phyloP scores from a whole-genome alignment of 2,329 filamentous ascomycete species.

The Stromatinia cepivora region DNA sequence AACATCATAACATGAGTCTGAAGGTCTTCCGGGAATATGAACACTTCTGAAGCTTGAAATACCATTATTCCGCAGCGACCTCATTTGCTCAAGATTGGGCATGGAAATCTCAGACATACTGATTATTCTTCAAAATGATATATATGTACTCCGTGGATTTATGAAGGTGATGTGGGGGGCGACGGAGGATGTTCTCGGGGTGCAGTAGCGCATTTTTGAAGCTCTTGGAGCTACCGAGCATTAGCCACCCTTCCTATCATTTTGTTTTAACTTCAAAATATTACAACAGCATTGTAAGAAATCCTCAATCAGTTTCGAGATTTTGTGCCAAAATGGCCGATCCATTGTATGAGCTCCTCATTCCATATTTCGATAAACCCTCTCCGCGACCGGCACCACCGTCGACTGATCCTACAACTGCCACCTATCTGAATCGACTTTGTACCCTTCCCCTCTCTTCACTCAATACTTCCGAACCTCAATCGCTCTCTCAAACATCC shows the following conservation, averaged over 20 bases:
- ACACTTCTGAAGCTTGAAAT: constrained; percentile 32
- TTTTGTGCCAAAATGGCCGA: constrained; percentile 58
- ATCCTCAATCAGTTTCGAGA: background rate
- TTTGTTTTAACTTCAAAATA: background rate
- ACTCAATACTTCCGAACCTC: constrained; percentile 72
- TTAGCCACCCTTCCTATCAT: background rate
- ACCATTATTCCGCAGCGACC: too few species aligned
- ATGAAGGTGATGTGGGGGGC: background rate
- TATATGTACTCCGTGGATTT: background rate
- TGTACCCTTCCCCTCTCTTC: constrained; percentile 74
- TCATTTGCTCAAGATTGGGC: background rate
- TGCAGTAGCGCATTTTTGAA: constrained; percentile 17
- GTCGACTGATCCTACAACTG: constrained; percentile 53
- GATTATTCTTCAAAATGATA: background rate
- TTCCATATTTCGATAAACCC: constrained; percentile 57
- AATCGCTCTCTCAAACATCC: constrained; percentile 75
- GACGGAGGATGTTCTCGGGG: background rate
- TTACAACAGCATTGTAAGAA: background rate
- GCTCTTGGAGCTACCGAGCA: constrained; percentile 10
- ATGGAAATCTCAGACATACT: background rate
- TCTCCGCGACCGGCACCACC: constrained; percentile 45
- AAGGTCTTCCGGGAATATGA: constrained; percentile 38
- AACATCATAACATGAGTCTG: constrained; percentile 42
- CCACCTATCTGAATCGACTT: constrained; percentile 74
- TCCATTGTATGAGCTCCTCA: constrained; percentile 71